Evolutionary conservation across 805 yeast species (phyloP).

Genomic region (Wickerhamomyces rabaulensis): DNA sequence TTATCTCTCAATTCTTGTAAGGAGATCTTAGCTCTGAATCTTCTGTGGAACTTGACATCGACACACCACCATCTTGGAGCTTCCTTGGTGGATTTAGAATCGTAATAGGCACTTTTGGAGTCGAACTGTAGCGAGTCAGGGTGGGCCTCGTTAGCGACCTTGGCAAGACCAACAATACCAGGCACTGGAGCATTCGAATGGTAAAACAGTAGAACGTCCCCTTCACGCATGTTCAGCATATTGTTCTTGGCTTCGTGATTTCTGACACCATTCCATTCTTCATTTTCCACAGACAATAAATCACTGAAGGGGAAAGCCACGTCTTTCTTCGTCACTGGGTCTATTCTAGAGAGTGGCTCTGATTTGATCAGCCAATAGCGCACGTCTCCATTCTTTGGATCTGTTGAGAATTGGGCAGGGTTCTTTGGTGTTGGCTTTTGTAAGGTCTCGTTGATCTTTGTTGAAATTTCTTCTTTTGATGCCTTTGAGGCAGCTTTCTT

Average conservation of each 20-base stretch:
- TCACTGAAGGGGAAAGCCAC: constrained; percentile 43
- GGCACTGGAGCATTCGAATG: constrained; percentile 52
- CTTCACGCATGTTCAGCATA: constrained; percentile 40
- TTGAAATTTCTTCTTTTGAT: neutral
- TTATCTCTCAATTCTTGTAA: constrained; percentile 34
- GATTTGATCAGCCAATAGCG: constrained; percentile 53
- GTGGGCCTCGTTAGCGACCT: constrained; percentile 29
- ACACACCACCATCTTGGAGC: constrained; percentile 56
- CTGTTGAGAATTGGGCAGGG: constrained; percentile 28
- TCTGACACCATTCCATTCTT: constrained; percentile 59
- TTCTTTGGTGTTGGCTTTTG: constrained; percentile 26
- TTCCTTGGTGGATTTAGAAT: constrained; percentile 36
- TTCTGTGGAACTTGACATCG: constrained; percentile 38
- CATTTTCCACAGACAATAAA: constrained; percentile 31
- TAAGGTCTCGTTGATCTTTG: neutral
- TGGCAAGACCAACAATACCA: constrained; percentile 48
- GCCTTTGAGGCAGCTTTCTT: neutral
- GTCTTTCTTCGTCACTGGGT: constrained; percentile 41
- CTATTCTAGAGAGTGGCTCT: constrained; percentile 47
- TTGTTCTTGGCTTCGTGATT: constrained; percentile 53
- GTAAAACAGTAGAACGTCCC: constrained; percentile 46
- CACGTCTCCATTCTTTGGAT: constrained; percentile 19
- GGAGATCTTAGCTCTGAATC: constrained; percentile 37
- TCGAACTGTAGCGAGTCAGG: constrained; percentile 40
- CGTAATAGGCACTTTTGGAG: constrained; percentile 39